Conservation (phyloP, 768 basidiomycete species). For the Termitomyces sp. region DNA sequence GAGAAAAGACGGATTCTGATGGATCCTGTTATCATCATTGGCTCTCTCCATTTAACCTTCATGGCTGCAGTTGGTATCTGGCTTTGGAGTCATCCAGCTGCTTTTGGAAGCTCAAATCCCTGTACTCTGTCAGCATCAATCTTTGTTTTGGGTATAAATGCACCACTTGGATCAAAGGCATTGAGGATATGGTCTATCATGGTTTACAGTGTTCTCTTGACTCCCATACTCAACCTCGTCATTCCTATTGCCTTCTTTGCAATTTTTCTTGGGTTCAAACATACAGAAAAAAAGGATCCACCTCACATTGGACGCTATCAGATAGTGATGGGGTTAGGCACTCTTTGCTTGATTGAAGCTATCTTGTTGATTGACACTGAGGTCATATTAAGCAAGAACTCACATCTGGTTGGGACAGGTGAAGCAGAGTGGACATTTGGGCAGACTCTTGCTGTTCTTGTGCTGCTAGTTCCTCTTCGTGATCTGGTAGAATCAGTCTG, state of each 20-base stretch:
- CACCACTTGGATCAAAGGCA: neutral
- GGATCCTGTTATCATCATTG: slow-evolving; percentile 2
- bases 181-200: slow-evolving; percentile 2
- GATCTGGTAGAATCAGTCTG: slow-evolving; percentile 4
- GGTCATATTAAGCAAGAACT: neutral
- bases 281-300: neutral
- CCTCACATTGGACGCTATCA: neutral
- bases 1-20: neutral
- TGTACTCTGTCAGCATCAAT: neutral
- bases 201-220: slow-evolving; percentile 1
- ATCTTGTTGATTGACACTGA: slow-evolving; percentile 1
- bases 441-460: slow-evolving; percentile 9
- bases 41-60: neutral
- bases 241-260: neutral
- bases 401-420: neutral
- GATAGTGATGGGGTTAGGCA: neutral
- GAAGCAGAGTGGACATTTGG: slow-evolving; percentile 12
- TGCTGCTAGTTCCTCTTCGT: slow-evolving; percentile 8
- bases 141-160: neutral
- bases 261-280: neutral
- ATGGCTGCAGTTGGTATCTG: slow-evolving; percentile 8
- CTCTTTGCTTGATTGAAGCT: slow-evolving; percentile 2
- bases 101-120: neutral
- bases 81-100: slow-evolving; percentile 5
- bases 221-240: neutral